These are phyloP conservation scores for Fraxinus ornus DNA, from an alignment of 305 asterid species.

Conservation along the genomic window DNA sequence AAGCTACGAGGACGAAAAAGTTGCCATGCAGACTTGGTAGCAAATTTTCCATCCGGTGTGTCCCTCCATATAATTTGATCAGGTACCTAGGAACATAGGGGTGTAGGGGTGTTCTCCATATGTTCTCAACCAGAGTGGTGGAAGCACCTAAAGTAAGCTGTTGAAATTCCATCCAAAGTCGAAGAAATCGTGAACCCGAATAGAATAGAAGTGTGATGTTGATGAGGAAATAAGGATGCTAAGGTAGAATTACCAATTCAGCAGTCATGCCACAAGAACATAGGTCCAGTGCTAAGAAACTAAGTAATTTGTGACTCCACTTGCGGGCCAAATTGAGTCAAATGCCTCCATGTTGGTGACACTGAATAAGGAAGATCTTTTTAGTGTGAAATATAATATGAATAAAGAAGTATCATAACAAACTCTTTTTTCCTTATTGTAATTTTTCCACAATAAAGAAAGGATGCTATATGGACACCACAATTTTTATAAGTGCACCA, in stretches of 20 bases:
- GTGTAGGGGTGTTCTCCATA: neutral
- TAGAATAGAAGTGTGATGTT: neutral
- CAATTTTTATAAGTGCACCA: neutral
- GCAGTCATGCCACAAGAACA: neutral
- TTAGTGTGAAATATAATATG: neutral
- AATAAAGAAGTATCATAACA: neutral
- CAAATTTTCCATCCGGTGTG: neutral
- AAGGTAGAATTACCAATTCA: neutral
- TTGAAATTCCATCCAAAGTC: neutral
- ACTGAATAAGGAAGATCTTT: neutral
- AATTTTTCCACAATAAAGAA: neutral
- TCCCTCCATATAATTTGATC: neutral
- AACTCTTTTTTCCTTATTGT: neutral
- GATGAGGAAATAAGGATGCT: neutral
- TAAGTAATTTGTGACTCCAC: neutral
- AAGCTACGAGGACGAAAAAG: neutral
- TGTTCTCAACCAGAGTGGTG: neutral
- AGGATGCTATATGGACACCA: neutral
- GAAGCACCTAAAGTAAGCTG: neutral
- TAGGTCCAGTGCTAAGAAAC: neutral
- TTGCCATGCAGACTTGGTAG: neutral
- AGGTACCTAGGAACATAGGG: neutral
- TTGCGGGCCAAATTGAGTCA: neutral
- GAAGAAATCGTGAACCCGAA: neutral
- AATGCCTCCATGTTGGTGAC: neutral